Percentiles rank a stretch among this genome's conserved stretches.
Evolutionary conservation across 192 early-diverging fungal genomes (phyloP).

Genomic region (Podila horticola): DNA sequence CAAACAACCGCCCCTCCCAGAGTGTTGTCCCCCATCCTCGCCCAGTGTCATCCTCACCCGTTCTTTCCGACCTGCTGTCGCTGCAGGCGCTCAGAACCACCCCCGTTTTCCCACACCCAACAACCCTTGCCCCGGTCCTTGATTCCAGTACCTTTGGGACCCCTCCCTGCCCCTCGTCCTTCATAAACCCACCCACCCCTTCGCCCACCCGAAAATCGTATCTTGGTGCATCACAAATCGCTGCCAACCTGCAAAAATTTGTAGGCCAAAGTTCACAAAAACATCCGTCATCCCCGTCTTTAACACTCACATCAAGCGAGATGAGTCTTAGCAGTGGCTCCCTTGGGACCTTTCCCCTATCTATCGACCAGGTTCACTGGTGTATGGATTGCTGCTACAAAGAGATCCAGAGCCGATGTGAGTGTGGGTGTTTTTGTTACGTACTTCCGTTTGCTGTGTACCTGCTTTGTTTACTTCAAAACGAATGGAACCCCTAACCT

Average conservation of each 20-base stretch:
- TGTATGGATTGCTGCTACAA: constrained; percentile 2
- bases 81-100: too few relatives aligned
- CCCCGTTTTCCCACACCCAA: too few relatives aligned
- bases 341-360: not conserved
- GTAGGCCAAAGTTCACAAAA: not conserved
- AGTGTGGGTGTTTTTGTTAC: not conserved
- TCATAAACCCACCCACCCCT: not conserved
- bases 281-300: not conserved
- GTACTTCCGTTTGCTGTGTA: not conserved
- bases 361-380: not conserved
- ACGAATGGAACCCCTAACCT: too few relatives aligned
- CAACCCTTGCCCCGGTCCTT: not conserved
- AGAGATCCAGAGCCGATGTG: constrained; percentile 1
- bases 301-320: not conserved
- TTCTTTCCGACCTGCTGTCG: too few relatives aligned
- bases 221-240: not conserved
- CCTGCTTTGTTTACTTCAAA: not conserved
- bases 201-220: not conserved
- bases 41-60: too few relatives aligned
- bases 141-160: not conserved
- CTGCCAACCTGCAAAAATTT: not conserved
- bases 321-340: not conserved
- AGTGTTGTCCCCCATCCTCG: too few relatives aligned
- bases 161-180: not conserved
- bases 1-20: too few relatives aligned